Evolutionary conservation across 164 flowering plant species (phyloP).

Genomic region (Magnolia kwangsiensis): DNA sequence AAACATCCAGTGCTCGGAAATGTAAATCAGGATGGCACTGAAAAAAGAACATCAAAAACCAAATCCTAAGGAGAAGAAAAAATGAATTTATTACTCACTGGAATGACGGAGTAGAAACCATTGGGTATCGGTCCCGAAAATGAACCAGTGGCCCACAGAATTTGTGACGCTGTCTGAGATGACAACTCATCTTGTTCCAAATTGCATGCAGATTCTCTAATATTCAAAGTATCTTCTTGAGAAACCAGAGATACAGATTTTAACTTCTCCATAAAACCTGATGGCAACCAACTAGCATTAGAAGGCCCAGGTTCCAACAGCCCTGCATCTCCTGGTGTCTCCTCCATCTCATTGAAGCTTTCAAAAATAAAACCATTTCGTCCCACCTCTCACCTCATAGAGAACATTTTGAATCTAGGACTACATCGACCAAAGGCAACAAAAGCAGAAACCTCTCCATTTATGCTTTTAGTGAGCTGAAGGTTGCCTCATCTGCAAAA

Average conservation of each 20-base stretch:
- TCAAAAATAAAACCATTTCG: constrained; percentile 57
- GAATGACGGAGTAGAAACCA: constrained; percentile 89
- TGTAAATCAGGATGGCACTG: too few species aligned
- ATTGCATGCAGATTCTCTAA: constrained; percentile 31
- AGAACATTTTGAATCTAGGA: constrained; percentile 17
- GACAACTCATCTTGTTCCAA: constrained; percentile 48
- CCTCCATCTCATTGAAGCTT: constrained; percentile 66
- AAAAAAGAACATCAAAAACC: not conserved
- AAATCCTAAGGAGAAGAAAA: not conserved
- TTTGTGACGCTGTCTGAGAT: constrained; percentile 63
- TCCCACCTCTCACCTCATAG: constrained; percentile 49
- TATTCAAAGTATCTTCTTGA: constrained; percentile 41
- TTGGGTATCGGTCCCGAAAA: constrained; percentile 84
- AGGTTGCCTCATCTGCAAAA: constrained; percentile 22
- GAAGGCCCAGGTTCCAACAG: constrained; percentile 61
- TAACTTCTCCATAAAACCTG: constrained; percentile 68
- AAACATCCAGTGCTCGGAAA: too few species aligned
- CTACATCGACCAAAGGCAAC: constrained; percentile 6
- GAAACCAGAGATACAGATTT: constrained; percentile 66
- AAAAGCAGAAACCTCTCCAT: constrained; percentile 5
- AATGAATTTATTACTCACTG: constrained; percentile 45
- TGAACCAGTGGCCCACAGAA: constrained; percentile 81
- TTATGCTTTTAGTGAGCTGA: constrained; percentile 9
- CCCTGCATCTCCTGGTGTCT: constrained; percentile 64
- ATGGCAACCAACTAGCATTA: constrained; percentile 68